Percentiles rank a stretch among this genome's conserved stretches.
Evolutionary conservation across 805 yeast genomes (phyloP).

Genomic region (Novakomyces olei): DNA sequence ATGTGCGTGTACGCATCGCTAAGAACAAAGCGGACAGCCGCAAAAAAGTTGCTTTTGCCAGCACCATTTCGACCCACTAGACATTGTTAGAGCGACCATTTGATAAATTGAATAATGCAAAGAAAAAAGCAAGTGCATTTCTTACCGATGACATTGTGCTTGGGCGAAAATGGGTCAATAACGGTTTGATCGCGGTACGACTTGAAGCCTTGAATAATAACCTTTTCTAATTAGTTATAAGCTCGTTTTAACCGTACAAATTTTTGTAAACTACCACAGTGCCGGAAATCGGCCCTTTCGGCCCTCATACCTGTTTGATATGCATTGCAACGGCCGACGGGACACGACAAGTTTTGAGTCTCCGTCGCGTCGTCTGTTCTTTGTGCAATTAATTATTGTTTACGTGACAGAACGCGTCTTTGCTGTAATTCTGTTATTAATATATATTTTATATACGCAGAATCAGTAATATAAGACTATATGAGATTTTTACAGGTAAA

Average conservation of each 20-base stretch:
- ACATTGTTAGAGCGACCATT: constrained; percentile 7
- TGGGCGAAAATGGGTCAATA: constrained; percentile 55
- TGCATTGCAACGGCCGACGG: background rate
- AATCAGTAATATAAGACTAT: no score
- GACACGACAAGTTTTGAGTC: no score
- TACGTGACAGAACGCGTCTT: no score
- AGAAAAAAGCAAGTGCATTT: constrained; percentile 9
- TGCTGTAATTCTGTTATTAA: no score
- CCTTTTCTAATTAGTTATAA: constrained; percentile 13
- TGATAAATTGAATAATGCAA: background rate
- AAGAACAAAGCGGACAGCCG: constrained; percentile 79
- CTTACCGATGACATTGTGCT: constrained; percentile 67
- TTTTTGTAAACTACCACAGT: no score
- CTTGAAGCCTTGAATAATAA: constrained; percentile 77
- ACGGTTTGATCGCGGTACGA: constrained; percentile 71
- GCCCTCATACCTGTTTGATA: constrained; percentile 4
- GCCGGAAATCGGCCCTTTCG: no score
- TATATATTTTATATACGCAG: no score
- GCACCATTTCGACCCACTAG: constrained; percentile 90
- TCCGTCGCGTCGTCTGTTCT: no score
- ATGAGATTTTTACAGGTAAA: no score
- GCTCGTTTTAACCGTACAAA: background rate
- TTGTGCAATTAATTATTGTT: no score
- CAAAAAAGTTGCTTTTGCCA: constrained; percentile 86
- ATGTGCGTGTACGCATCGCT: constrained; percentile 75